Evolutionary conservation across 108 stramenopile species (phyloP).

Genomic region (Fistulifera pelliculosa): DNA sequence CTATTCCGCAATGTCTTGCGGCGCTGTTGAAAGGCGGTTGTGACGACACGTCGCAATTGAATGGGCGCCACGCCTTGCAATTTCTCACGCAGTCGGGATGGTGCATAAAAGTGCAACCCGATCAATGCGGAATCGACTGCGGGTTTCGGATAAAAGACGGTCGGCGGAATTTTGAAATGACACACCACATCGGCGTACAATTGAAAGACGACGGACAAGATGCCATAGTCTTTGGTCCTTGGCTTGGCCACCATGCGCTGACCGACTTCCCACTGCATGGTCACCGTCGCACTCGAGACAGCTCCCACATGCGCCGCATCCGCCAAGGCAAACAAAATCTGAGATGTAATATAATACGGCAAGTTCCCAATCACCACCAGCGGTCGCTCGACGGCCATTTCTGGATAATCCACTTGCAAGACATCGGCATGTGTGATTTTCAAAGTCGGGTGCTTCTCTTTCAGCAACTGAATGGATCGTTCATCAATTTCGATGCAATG

Average conservation of each 20-base stretch:
- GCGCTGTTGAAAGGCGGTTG: constrained; percentile 86
- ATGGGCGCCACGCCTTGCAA: constrained; percentile 73
- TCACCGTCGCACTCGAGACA: constrained; percentile 85
- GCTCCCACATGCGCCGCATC: constrained; percentile 85
- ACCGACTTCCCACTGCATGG: constrained; percentile 97
- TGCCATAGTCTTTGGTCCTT: constrained; percentile 84
- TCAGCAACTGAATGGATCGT: constrained; percentile 75
- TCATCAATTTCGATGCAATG: constrained; percentile 93
- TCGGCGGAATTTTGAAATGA: constrained; percentile 95
- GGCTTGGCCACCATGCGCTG: constrained; percentile 80
- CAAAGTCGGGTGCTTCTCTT: constrained; percentile 55
- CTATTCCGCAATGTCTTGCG: constrained; percentile 92
- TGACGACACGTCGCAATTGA: constrained; percentile 78
- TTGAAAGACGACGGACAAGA: constrained; percentile 92
- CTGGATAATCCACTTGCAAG: constrained; percentile 81
- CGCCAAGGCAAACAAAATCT: constrained; percentile 92
- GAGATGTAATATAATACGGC: constrained; percentile 95
- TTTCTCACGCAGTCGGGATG: constrained; percentile 32
- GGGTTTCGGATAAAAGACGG: constrained; percentile 95
- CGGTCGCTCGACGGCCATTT: constrained; percentile 72
- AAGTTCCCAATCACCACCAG: constrained; percentile 91
- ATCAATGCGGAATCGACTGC: constrained; percentile 92
- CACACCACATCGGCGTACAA: constrained; percentile 73
- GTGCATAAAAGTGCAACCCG: constrained; percentile 84
- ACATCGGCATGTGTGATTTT: constrained; percentile 72